Percentiles rank a stretch among this genome's conserved stretches.
phyloP scores from a whole-genome alignment of 208 protist genomes.

The Crithidia bombi region DNA sequence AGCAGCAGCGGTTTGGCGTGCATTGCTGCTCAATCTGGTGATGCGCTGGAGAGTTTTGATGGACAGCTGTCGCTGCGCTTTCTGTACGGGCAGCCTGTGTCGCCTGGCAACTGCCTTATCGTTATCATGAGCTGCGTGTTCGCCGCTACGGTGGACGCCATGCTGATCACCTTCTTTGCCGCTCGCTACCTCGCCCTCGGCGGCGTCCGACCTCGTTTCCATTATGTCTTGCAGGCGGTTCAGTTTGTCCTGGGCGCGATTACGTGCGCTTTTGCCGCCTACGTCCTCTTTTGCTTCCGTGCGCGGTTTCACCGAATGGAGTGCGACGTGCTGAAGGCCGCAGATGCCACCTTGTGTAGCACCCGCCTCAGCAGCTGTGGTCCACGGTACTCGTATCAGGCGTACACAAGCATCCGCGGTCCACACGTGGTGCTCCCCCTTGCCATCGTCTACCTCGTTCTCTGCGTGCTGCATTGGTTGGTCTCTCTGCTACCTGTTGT shows the following conservation, averaged over 20 bases:
- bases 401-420: not conserved
- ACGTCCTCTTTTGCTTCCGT: conserved; percentile 44
- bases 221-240: conserved; percentile 44
- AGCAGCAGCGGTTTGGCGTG: not conserved
- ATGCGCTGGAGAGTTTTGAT: conserved; percentile 4
- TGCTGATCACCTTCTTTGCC: conserved; percentile 62
- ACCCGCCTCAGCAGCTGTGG: conserved; percentile 26
- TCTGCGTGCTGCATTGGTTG: conserved; percentile 48
- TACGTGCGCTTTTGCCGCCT: conserved; percentile 57
- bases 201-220: conserved; percentile 48
- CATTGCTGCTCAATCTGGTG: not conserved
- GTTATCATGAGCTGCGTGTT: conserved; percentile 55
- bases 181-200: conserved; percentile 52
- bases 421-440: conserved; percentile 39
- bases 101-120: conserved; percentile 46
- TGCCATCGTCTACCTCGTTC: conserved; percentile 39
- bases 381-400: conserved; percentile 23
- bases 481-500: conserved; percentile 44
- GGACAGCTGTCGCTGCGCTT: conserved; percentile 23
- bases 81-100: conserved; percentile 39
- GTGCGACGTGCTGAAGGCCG: conserved; percentile 33
- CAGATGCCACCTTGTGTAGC: conserved; percentile 24
- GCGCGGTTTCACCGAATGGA: conserved; percentile 19
- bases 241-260: conserved; percentile 49
- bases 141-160: conserved; percentile 28